A percentile compares a stretch with the other conserved stretches of the same genome.
Evolutionary conservation across 2,329 filamentous ascomycete species (phyloP).

Genomic region (Fusarium liriodendri): DNA sequence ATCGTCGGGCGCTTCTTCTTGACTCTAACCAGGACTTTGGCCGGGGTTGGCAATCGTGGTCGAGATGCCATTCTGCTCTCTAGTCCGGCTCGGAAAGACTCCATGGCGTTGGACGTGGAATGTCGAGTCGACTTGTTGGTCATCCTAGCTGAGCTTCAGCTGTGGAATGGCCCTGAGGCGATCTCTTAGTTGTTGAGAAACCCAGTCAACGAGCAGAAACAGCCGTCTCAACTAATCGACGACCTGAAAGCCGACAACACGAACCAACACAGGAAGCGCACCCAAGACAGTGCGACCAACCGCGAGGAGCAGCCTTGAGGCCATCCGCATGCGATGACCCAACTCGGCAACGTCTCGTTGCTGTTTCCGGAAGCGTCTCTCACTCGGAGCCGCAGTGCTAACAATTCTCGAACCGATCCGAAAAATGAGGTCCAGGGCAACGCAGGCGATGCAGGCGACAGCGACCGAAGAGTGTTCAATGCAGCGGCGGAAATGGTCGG

Average conservation of each 20-base stretch:
- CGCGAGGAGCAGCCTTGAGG: neutral
- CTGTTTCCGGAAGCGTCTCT: neutral
- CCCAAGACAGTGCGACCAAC: neutral
- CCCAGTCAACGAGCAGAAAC: neutral
- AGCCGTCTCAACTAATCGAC: neutral
- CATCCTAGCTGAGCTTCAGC: neutral
- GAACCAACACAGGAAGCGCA: neutral
- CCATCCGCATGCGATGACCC: neutral
- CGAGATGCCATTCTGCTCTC: constrained; percentile 15
- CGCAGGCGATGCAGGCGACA: neutral
- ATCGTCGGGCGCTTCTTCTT: constrained; percentile 46
- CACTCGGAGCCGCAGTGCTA: neutral
- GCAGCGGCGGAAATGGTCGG: neutral
- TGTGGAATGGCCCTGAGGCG: neutral
- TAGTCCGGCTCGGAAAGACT: constrained; percentile 19
- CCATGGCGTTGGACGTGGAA: constrained; percentile 28
- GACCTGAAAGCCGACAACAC: neutral
- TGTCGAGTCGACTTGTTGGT: neutral
- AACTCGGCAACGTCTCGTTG: neutral
- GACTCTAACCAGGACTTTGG: constrained; percentile 22
- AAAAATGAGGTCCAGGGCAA: neutral
- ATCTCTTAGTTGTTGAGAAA: neutral
- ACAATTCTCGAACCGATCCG: neutral
- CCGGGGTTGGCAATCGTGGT: constrained; percentile 26
- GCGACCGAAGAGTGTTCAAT: neutral